A percentile compares a stretch with the other conserved stretches of the same genome.
These are phyloP conservation scores for Penicillium alfredii DNA, from an alignment of 495 filamentous ascomycete genomes.

Conservation along the genomic window DNA sequence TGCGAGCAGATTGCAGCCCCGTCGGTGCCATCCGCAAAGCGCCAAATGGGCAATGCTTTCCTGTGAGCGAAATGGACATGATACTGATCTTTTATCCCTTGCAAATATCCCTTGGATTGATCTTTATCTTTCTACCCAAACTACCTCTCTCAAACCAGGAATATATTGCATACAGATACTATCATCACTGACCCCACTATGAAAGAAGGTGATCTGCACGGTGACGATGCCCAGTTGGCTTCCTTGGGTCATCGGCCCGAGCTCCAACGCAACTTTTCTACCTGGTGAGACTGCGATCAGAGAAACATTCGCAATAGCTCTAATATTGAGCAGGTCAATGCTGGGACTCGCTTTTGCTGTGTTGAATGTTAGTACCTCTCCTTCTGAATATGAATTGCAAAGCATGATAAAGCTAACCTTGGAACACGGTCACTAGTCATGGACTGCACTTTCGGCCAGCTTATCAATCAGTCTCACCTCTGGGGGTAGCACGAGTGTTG, in stretches of 20 bases:
- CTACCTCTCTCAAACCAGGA: too few species aligned
- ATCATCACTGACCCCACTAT: too few species aligned
- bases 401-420: too few species aligned
- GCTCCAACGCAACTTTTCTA: constrained; percentile 48
- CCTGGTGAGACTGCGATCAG: constrained; percentile 18
- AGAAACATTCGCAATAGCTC: neutral
- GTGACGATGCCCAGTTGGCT: constrained; percentile 45
- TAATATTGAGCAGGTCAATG: constrained; percentile 27
- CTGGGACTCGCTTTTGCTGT: constrained; percentile 44
- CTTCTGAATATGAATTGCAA: neutral
- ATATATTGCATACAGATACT: too few species aligned
- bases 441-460: constrained; percentile 42
- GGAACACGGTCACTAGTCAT: too few species aligned
- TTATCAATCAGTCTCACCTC: constrained; percentile 41
- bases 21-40: too few species aligned
- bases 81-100: too few species aligned
- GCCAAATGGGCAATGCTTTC: too few species aligned
- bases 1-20: too few species aligned
- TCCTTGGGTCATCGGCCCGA: constrained; percentile 56
- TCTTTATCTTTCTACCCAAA: too few species aligned
- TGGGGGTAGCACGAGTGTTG: constrained; percentile 39
- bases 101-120: too few species aligned
- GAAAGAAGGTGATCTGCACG: constrained; percentile 18
- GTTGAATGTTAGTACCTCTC: constrained; percentile 28
- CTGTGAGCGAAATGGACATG: too few species aligned